Evolutionary conservation across 2,329 filamentous ascomycete species (phyloP).

Genomic region (Didymella sp.): DNA sequence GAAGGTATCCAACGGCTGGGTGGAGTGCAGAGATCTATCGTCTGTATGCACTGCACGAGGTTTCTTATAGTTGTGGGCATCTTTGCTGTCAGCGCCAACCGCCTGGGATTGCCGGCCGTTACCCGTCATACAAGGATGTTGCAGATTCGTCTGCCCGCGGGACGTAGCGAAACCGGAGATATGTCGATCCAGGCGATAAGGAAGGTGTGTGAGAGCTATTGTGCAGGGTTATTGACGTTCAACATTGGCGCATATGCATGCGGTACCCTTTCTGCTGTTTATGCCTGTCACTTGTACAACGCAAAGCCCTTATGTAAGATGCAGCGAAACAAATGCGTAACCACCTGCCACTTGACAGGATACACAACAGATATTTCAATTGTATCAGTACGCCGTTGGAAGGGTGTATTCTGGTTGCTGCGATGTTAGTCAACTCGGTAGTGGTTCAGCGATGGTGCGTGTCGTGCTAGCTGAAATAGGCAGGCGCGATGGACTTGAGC

Average conservation of each 20-base stretch:
- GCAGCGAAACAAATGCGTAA: conserved; percentile 6
- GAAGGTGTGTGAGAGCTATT: conserved; percentile 2
- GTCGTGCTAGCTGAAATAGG: conserved; percentile 22
- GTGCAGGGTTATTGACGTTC: conserved; percentile 1
- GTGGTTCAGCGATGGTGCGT: conserved; percentile 14
- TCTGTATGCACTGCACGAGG: background rate
- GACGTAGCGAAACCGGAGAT: conserved; percentile 16
- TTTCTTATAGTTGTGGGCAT: conserved; percentile 23
- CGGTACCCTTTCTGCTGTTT: background rate
- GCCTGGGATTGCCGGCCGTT: conserved; percentile 20
- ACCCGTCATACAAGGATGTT: conserved; percentile 22
- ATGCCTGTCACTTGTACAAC: conserved; percentile 12
- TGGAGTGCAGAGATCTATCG: background rate
- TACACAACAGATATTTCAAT: background rate
- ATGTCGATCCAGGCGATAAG: conserved; percentile 31
- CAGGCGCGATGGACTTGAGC: conserved; percentile 24
- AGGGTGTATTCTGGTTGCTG: background rate
- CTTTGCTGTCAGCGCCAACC: conserved; percentile 9
- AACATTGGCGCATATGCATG: conserved; percentile 11
- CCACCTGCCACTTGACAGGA: conserved; percentile 2
- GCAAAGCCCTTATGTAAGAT: conserved; percentile 11
- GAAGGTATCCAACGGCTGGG: background rate
- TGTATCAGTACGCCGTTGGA: background rate
- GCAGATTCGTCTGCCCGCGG: conserved; percentile 17
- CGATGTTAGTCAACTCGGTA: conserved; percentile 5